These are phyloP conservation scores for Adansonia madagascariensis DNA, from an alignment of 441 rosid genomes.

Conservation along the genomic window DNA sequence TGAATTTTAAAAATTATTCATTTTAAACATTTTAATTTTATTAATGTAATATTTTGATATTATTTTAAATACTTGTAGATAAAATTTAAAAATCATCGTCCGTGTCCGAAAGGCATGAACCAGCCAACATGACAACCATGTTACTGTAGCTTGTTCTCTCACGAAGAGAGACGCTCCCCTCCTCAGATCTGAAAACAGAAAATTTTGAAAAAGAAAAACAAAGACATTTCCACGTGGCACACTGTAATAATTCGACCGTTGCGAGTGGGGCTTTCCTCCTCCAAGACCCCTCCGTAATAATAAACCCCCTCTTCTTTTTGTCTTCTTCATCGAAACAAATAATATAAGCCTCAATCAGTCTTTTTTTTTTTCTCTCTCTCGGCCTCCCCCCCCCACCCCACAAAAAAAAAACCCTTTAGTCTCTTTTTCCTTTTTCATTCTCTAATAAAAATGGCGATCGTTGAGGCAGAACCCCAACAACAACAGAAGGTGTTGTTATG, in stretches of 20 bases:
- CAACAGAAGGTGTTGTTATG: constrained; percentile 46
- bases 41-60: too few relatives aligned
- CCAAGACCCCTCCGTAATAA: constrained; percentile 13
- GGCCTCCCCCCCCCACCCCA: not conserved
- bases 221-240: constrained; percentile 40
- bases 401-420: not conserved
- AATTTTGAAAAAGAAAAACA: constrained; percentile 31
- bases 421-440: not conserved
- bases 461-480: constrained; percentile 48
- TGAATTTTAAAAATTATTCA: too few relatives aligned
- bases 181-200: not conserved
- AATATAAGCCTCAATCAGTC: not conserved
- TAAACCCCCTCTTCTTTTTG: constrained; percentile 4
- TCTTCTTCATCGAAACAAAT: not conserved
- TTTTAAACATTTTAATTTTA: too few relatives aligned
- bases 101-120: not conserved
- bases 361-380: constrained; percentile 4
- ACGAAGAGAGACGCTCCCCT: constrained; percentile 37
- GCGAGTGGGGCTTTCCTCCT: constrained; percentile 23
- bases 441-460: constrained; percentile 48
- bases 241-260: constrained; percentile 54
- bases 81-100: too few relatives aligned
- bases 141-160: not conserved
- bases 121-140: not conserved
- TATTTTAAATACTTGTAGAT: too few relatives aligned